A percentile compares a stretch with the other conserved stretches of the same genome.
These are phyloP conservation scores for Colletotrichum sp. DNA, from an alignment of 2,329 filamentous ascomycete genomes.

Conservation along the genomic window DNA sequence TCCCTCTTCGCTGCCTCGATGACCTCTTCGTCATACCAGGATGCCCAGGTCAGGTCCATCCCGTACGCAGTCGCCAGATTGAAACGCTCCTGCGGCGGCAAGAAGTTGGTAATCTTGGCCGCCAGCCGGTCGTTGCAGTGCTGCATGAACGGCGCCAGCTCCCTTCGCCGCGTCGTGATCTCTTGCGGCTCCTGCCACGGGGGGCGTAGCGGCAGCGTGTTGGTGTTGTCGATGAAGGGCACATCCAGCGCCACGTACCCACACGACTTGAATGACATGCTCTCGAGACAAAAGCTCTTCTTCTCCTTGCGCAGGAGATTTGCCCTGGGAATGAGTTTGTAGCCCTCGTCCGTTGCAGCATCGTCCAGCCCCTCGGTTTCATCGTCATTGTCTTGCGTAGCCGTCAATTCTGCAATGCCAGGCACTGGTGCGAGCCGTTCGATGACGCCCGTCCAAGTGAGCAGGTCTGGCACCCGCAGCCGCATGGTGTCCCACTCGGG, in stretches of 20 bases:
- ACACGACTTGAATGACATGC: constrained; percentile 63
- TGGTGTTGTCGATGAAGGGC: constrained; percentile 39
- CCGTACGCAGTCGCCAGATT: constrained; percentile 35
- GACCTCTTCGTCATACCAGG: constrained; percentile 34
- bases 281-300: constrained; percentile 33
- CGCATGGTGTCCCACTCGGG: constrained; percentile 4
- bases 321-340: constrained; percentile 27
- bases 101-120: constrained; percentile 34
- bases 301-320: constrained; percentile 29
- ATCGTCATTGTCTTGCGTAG: neutral
- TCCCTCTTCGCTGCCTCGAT: constrained; percentile 39
- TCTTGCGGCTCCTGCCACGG: constrained; percentile 15
- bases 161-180: constrained; percentile 4
- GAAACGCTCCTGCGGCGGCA: constrained; percentile 32
- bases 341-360: neutral
- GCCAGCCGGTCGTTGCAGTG: constrained; percentile 38
- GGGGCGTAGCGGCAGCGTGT: constrained; percentile 31
- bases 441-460: constrained; percentile 48
- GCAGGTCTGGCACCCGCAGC: constrained; percentile 27
- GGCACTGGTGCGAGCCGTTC: constrained; percentile 44
- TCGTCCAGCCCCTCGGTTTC: neutral
- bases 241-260: constrained; percentile 59
- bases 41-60: constrained; percentile 42
- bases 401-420: constrained; percentile 31
- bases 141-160: constrained; percentile 36